Base-by-base conservation (phyloP, 176 grass and related monocot genomes). In the Oryza rufipogon region DNA sequence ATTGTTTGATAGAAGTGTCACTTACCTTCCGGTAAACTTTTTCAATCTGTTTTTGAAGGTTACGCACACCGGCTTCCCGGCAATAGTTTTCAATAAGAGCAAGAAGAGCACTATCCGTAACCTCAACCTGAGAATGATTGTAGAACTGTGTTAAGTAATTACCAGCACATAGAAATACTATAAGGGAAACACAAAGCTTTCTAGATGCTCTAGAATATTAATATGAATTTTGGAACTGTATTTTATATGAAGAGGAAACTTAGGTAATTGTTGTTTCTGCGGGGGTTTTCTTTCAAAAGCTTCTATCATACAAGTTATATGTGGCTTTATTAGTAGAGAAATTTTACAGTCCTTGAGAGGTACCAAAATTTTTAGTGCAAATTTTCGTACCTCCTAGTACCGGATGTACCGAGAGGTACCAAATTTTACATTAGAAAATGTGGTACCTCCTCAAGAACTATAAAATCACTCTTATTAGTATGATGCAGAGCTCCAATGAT, bases 1-100 rank as follows among this genome's bases (percentile, higher is more conserved):
- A 70, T 20, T 36, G 78, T 64, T 70, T 51, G 73, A 63, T 63
- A 63, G 20, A 23, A 63, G 9, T 63, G 61, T 60, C 19, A 75
- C 44, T 58, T 66, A 92, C 83, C 88, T 92, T 92, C 61, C 90
- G 84, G 84, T 94, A 94, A 84, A 94, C 89, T 64, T 89, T 94
- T 85, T 94, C 87, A 23, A 94, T 91, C 60, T 91, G 87, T 54
- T 91, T 91, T 85, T 94, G 87, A 81, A 94, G 92, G 71, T 94
- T 94, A 56, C 89, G 87, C 67, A 94, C 89, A 36, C 92, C 92
- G 61, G 92, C 89, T 94, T 94, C 92, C 17, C 87, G 71, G 61
- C 92, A 94, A 73, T 94, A 94, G 52, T 89, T 89, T 84, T 94
- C 89, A 74, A 94, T 91, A 39, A 94, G 83, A 80, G 84, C 75